A percentile compares a stretch with the other conserved stretches of the same genome.
Conservation (phyloP, 2,329 filamentous ascomycete species). For the Cercospora sp. region DNA sequence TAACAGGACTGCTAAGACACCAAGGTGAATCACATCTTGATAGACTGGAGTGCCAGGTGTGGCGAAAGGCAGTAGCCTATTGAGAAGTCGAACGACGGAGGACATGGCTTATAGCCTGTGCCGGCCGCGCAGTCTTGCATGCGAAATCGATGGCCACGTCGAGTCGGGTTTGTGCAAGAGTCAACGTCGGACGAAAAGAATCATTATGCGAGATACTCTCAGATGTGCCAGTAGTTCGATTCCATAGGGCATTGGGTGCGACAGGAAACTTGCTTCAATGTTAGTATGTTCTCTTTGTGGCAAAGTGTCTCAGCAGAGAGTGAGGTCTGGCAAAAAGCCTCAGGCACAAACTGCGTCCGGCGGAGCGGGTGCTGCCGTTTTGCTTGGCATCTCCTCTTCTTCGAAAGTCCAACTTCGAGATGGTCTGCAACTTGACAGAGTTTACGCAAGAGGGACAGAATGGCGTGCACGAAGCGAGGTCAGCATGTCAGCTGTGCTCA, state of each 20-base stretch:
- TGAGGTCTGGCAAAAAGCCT: not conserved
- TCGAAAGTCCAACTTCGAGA: not conserved
- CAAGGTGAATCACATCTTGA: constrained; percentile 51
- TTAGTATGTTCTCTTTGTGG: not conserved
- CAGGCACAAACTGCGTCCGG: no score
- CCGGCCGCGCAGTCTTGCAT: not conserved
- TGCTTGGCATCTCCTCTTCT: not conserved
- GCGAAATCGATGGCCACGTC: not conserved
- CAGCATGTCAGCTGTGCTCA: not conserved
- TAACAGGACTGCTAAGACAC: constrained; percentile 45
- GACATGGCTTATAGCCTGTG: constrained; percentile 26
- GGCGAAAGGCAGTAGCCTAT: constrained; percentile 51
- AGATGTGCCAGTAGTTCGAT: not conserved
- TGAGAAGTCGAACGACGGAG: constrained; percentile 36
- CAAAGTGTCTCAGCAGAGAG: not conserved
- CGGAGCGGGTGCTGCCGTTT: not conserved
- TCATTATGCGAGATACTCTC: not conserved
- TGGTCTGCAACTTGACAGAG: not conserved
- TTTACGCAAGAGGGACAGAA: not conserved
- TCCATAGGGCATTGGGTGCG: not conserved
- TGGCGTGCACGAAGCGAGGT: not conserved
- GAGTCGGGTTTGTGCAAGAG: not conserved
- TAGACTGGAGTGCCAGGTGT: constrained; percentile 48
- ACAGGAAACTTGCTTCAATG: not conserved
- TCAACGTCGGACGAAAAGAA: not conserved